Conservation (phyloP, 2,329 filamentous ascomycete genomes). For the Xylariaceae sp. region DNA sequence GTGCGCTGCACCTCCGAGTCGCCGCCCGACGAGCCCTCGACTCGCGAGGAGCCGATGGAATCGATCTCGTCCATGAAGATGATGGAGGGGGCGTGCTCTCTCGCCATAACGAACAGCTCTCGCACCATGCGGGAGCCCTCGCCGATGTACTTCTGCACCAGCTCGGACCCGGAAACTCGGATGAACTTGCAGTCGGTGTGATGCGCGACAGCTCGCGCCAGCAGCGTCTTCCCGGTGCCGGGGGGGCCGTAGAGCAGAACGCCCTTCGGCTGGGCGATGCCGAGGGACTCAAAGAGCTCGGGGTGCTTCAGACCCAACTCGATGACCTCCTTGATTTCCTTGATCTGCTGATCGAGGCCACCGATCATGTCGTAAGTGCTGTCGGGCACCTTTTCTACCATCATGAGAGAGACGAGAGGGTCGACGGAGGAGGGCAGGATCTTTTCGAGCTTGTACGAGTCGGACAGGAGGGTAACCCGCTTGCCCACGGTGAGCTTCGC, state of each 20-base stretch:
- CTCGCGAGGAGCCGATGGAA: constrained; percentile 93
- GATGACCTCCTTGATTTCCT: constrained; percentile 99
- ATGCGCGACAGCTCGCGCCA: constrained; percentile 92
- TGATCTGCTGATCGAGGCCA: constrained; percentile 97
- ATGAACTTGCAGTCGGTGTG: constrained; percentile 99
- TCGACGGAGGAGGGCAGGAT: constrained; percentile 97
- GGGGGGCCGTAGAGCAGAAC: constrained; percentile 94
- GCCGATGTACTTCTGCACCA: constrained; percentile 99
- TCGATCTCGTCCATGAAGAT: constrained; percentile 99
- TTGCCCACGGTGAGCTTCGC: constrained; percentile 94
- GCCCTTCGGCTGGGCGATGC: constrained; percentile 96
- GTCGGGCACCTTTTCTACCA: constrained; percentile 99
- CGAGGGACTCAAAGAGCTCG: constrained; percentile 97
- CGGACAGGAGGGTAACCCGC: constrained; percentile 90
- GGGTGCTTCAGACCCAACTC: constrained; percentile 97
- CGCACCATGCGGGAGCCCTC: constrained; percentile 98
- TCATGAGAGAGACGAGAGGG: constrained; percentile 98
- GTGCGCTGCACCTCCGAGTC: constrained; percentile 98
- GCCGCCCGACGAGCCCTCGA: constrained; percentile 89
- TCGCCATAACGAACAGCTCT: constrained; percentile 97
- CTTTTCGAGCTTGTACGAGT: constrained; percentile 98
- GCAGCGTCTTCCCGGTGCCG: constrained; percentile 91
- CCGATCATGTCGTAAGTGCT: constrained; percentile 99
- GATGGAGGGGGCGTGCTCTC: constrained; percentile 95
- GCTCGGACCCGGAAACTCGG: constrained; percentile 86